These are phyloP conservation scores for Fraxinus latifolia DNA, from an alignment of 305 asterid species.

Conservation along the genomic window DNA sequence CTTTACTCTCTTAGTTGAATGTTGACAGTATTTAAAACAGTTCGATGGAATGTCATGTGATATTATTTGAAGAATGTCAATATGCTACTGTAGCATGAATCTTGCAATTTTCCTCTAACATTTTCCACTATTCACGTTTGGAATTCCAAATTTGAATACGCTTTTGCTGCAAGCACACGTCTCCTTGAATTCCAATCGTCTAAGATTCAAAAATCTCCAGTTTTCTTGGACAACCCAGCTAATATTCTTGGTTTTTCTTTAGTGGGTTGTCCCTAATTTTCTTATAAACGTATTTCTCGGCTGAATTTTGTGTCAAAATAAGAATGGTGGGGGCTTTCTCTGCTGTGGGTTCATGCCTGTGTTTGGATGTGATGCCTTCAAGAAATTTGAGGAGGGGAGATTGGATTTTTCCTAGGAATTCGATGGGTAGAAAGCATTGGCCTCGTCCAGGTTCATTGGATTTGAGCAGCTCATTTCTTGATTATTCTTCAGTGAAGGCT, in stretches of 20 bases:
- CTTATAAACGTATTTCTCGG: neutral
- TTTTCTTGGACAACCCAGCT: slow-evolving; percentile 29
- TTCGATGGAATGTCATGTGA: too few relatives aligned
- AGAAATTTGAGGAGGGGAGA: slow-evolving; percentile 30
- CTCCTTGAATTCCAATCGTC: slow-evolving; percentile 7
- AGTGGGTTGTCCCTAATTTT: slow-evolving; percentile 25
- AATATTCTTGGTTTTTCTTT: neutral
- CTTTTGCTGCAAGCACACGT: slow-evolving; percentile 32
- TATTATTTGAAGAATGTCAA: too few relatives aligned
- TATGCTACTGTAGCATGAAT: too few relatives aligned
- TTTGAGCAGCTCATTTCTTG: slow-evolving; percentile 49
- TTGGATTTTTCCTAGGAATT: slow-evolving; percentile 8
- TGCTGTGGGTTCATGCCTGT: slow-evolving; percentile 46
- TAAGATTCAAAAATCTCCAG: slow-evolving; percentile 20
- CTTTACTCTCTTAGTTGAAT: too few relatives aligned
- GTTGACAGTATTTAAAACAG: too few relatives aligned
- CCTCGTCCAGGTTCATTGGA: slow-evolving; percentile 34
- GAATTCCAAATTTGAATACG: slow-evolving; percentile 24
- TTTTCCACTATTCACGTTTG: neutral
- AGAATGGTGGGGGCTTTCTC: slow-evolving; percentile 51
- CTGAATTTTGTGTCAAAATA: neutral
- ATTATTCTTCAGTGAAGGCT: slow-evolving; percentile 33
- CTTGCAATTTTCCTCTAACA: neutral
- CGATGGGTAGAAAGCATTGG: slow-evolving; percentile 33
- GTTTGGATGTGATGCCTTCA: slow-evolving; percentile 43